phyloP scores from a whole-genome alignment of 2,329 filamentous ascomycete species.

The Trichoderma cornu-damae region DNA sequence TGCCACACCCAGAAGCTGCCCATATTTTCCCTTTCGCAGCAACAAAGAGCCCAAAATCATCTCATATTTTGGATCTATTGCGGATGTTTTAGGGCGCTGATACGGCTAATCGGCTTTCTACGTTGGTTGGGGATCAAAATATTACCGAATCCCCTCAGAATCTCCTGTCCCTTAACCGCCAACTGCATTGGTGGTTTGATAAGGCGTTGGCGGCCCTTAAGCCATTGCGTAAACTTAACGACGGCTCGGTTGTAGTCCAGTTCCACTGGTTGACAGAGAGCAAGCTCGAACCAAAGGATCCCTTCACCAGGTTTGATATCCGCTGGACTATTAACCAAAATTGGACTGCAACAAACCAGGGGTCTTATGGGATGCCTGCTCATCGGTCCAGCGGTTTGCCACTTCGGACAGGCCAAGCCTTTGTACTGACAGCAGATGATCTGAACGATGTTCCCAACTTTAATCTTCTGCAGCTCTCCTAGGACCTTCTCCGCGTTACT shows the following conservation, averaged over 20 bases:
- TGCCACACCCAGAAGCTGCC: not conserved
- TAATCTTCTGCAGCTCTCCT: not conserved
- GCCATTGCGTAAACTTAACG: not conserved
- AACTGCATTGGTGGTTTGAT: not conserved
- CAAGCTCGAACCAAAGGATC: not conserved
- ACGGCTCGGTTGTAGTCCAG: not conserved
- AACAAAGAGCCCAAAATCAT: not conserved
- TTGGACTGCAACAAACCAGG: too few relatives aligned
- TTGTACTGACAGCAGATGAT: not conserved
- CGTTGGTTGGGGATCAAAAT: not conserved
- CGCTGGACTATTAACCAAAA: too few relatives aligned
- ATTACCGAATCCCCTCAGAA: not conserved
- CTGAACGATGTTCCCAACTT: not conserved
- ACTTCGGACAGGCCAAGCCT: not conserved
- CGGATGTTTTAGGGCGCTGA: not conserved
- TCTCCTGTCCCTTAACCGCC: not conserved
- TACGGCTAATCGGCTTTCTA: not conserved
- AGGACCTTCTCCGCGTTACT: not conserved
- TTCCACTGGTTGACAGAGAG: not conserved
- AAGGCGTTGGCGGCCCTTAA: not conserved
- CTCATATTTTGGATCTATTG: not conserved
- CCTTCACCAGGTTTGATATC: too few relatives aligned
- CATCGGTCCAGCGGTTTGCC: not conserved
- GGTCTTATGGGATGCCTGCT: rapidly evolving
- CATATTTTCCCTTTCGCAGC: not conserved